A percentile compares a stretch with the other conserved stretches of the same genome.
Evolutionary conservation across 1,139 yeast genomes (phyloP).

Genomic region (Geotrichum siamense): DNA sequence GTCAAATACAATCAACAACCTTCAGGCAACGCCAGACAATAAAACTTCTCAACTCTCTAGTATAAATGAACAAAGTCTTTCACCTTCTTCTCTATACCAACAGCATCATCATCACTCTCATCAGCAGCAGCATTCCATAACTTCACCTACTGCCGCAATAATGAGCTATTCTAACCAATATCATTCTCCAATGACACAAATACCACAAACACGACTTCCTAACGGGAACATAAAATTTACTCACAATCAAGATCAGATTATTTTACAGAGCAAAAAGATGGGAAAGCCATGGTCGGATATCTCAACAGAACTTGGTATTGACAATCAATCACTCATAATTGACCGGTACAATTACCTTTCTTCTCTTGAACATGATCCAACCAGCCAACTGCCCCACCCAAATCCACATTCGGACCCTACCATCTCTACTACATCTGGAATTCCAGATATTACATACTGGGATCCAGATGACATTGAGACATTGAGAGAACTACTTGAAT

Average conservation of each 20-base stretch:
- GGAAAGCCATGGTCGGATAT: conserved; percentile 15
- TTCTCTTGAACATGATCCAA: not conserved
- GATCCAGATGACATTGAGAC: conserved; percentile 34
- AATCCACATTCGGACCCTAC: not conserved
- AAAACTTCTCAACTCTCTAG: no score
- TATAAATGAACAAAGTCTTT: conserved; percentile 7
- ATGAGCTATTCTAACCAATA: conserved; percentile 2
- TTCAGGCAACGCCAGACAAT: no score
- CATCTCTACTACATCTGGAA: not conserved
- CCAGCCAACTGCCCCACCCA: not conserved
- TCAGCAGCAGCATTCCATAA: conserved; percentile 1
- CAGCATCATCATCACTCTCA: conserved; percentile 5
- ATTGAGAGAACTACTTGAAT: conserved; percentile 33
- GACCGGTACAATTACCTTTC: conserved; percentile 12
- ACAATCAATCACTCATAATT: conserved; percentile 6
- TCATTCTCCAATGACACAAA: no score
- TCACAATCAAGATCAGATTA: conserved; percentile 9
- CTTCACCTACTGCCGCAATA: not conserved
- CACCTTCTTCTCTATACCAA: not conserved
- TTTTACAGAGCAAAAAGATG: conserved; percentile 10
- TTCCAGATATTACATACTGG: conserved; percentile 25
- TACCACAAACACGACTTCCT: not conserved
- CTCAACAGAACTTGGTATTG: conserved; percentile 8
- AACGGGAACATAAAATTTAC: conserved; percentile 8
- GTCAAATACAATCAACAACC: no score